Evolutionary conservation across 2,329 filamentous ascomycete species (phyloP).

Genomic region (Tolypocladium paradoxum): DNA sequence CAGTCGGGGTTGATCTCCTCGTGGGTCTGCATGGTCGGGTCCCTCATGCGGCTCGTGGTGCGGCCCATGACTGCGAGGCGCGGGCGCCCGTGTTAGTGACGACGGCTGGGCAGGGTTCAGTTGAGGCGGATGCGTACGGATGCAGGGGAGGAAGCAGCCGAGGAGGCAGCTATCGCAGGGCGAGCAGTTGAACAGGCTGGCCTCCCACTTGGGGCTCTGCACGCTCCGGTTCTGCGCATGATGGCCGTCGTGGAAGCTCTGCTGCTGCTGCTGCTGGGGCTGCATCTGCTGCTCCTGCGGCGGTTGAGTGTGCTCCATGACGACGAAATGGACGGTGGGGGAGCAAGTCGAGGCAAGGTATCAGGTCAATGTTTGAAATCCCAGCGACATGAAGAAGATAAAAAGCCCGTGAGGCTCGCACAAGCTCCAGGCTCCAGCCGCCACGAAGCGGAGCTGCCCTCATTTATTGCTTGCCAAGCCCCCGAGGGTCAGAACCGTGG

Average conservation of each 20-base stretch:
- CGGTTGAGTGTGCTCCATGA: neutral
- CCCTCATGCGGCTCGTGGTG: conserved; percentile 32
- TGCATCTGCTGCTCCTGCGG: too few relatives aligned
- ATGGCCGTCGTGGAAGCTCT: conserved; percentile 7
- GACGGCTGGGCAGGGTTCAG: neutral
- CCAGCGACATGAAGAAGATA: neutral
- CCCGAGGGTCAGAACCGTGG: too few relatives aligned
- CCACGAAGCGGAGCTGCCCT: neutral
- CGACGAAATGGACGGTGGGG: neutral
- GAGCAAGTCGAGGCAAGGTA: too few relatives aligned
- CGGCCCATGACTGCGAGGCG: conserved; percentile 28
- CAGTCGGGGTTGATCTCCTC: conserved; percentile 31
- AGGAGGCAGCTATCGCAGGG: conserved; percentile 28
- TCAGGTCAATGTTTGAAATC: neutral
- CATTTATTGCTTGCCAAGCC: neutral
- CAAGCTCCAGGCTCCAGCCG: neutral
- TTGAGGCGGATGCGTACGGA: conserved; percentile 22
- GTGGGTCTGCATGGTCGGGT: conserved; percentile 29
- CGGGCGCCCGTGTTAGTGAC: neutral
- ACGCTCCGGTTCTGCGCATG: neutral
- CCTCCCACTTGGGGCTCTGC: conserved; percentile 23
- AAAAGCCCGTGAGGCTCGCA: neutral
- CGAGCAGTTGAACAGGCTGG: conserved; percentile 27
- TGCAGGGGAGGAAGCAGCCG: conserved; percentile 29
- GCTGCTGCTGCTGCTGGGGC: too few relatives aligned